Base-by-base conservation (phyloP, 2,329 filamentous ascomycete species). In the Aureobasidium musti region DNA sequence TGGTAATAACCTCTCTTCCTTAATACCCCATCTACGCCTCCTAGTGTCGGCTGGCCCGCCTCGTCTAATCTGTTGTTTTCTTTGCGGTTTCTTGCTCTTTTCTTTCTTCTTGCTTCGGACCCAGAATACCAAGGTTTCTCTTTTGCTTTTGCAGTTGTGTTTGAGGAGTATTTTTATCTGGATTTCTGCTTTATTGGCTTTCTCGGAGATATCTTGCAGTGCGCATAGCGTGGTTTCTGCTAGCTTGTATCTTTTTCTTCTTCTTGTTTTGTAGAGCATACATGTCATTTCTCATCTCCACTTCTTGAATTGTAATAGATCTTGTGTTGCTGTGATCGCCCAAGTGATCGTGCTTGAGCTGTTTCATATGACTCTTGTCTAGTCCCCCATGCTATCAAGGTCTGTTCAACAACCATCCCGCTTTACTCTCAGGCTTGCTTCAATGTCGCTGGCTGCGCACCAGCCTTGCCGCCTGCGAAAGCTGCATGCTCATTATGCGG, bases 401-500 rank as follows among this genome's bases (percentile, higher is more conserved):
- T 35, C n/a, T 2, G 2, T 11, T 2, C 35, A 53, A 33, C 28
- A 53, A 5, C 5, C 10, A 6, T 13, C 2, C 13, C 13, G 8
- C 10, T 28, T 11, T 3, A 13, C 7, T 1, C n/a, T 14, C 13
- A 21, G 19, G 30, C 5, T 19, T 35, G n/a, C 30, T 21, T 53
- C 8, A 19, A 35, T 21, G 50, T 21, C 4, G 30, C 30, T 7
- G 28, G 10, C 23, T 3, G 50, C 19, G 50, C 45, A 50, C 13
- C 21, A 49, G 30, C 23, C 35, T 52, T 53, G 28, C 59, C 35
- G 10, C 60, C 50, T 10, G 30, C 21, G 41, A 76, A 97, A 17
- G 91, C 91, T 66, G 89, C 87, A 78, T 97, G 92, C 76, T 96
- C 92, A 50, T 88, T 86, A 80, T 98, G 94, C 78, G 89, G 91